These are phyloP conservation scores for Lasiodiplodia gonubiensis DNA, from an alignment of 2,329 filamentous ascomycete species.

Conservation along the genomic window DNA sequence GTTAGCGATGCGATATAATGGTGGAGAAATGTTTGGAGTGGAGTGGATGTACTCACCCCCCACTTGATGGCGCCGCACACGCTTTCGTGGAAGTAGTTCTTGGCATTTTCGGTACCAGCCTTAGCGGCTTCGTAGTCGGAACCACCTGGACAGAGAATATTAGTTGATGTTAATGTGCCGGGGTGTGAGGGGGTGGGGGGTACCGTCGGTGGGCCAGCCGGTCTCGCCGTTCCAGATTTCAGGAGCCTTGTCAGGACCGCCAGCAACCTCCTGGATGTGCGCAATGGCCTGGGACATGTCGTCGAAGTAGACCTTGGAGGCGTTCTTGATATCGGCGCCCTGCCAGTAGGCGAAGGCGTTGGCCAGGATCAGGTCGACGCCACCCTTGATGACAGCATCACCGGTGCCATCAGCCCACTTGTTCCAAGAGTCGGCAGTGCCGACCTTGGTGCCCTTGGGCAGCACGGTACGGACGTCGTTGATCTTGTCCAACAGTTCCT, in stretches of 20 bases:
- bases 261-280: conserved; percentile 66
- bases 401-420: conserved; percentile 72
- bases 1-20: neutral
- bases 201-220: conserved; percentile 65
- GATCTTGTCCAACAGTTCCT: conserved; percentile 66
- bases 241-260: conserved; percentile 57
- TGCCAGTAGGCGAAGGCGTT: conserved; percentile 80
- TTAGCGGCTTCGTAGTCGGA: conserved; percentile 66
- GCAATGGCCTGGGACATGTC: conserved; percentile 69
- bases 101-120: conserved; percentile 64
- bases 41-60: conserved; percentile 53
- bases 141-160: conserved; percentile 52
- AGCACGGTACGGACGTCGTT: conserved; percentile 63
- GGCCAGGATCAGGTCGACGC: conserved; percentile 66
- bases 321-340: conserved; percentile 62
- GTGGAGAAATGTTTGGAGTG: neutral
- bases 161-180: conserved; percentile 16
- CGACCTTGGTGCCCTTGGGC: conserved; percentile 59
- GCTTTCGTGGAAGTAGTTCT: conserved; percentile 65
- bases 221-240: conserved; percentile 74
- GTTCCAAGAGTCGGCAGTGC: conserved; percentile 76
- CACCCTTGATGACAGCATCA: conserved; percentile 65
- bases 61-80: conserved; percentile 69
- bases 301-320: conserved; percentile 68
- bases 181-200: neutral